Conservation (phyloP, 2,329 filamentous ascomycete genomes). For the Daldinia sp. region DNA sequence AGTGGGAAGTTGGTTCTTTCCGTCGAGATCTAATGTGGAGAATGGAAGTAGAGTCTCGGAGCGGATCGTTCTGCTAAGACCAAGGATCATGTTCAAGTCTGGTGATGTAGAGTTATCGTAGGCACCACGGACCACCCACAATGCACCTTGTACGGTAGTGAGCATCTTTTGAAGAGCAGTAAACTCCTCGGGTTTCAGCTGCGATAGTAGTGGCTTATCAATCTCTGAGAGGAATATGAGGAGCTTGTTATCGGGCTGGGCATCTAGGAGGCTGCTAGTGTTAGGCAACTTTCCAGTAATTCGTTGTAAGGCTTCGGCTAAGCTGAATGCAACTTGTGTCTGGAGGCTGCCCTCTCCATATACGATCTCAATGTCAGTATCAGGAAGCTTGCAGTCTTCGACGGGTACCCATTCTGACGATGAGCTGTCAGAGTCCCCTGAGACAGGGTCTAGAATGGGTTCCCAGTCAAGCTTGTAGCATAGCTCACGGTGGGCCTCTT, state of each 20-base stretch:
- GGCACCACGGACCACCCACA: conserved; percentile 55
- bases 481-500: conserved; percentile 55
- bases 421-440: conserved; percentile 28
- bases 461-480: conserved; percentile 64
- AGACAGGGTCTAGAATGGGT: conserved; percentile 52
- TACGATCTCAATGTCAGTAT: conserved; percentile 55
- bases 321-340: conserved; percentile 50
- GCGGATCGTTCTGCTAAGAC: conserved; percentile 52
- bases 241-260: conserved; percentile 53
- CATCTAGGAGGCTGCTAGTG: conserved; percentile 49
- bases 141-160: conserved; percentile 49
- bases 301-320: conserved; percentile 52
- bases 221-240: conserved; percentile 61
- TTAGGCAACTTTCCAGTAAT: conserved; percentile 53
- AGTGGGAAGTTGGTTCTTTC: conserved; percentile 40
- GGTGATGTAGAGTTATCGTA: conserved; percentile 51
- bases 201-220: conserved; percentile 58
- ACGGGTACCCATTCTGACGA: conserved; percentile 29
- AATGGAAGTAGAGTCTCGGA: conserved; percentile 53
- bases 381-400: conserved; percentile 39
- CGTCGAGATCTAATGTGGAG: conserved; percentile 52
- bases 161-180: conserved; percentile 49
- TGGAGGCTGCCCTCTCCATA: conserved; percentile 53
- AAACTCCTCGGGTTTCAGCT: conserved; percentile 56
- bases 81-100: conserved; percentile 52